Evolutionary conservation across 257 asterid species (phyloP).

Genomic region (Solanum sparsipilum): DNA sequence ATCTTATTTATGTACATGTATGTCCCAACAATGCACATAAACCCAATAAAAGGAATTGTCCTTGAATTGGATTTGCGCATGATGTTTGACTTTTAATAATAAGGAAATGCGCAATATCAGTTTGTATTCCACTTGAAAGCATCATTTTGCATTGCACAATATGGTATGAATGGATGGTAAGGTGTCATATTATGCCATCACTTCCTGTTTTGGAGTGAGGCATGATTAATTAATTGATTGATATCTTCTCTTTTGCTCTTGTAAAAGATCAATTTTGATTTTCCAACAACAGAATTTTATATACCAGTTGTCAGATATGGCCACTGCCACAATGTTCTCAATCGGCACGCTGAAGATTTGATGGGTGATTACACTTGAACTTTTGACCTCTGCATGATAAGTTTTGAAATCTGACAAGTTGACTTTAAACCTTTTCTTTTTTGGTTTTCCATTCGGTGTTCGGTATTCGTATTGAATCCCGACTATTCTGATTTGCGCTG

Average conservation of each 20-base stretch:
- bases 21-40: background rate
- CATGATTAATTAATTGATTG: background rate
- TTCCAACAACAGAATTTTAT: background rate
- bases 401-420: background rate
- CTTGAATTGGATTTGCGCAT: background rate
- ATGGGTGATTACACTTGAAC: background rate
- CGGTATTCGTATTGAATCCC: background rate
- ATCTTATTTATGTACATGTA: conserved; percentile 2
- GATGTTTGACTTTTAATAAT: background rate
- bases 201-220: background rate
- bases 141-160: background rate
- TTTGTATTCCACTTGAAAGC: background rate
- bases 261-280: background rate
- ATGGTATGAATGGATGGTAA: background rate
- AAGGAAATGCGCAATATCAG: background rate
- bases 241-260: background rate
- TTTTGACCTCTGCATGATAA: background rate
- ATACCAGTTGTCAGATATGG: background rate
- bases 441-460: background rate
- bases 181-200: background rate
- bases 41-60: background rate
- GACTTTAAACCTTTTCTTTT: background rate
- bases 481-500: background rate
- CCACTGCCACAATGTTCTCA: background rate
- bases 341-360: background rate